phyloP scores from a whole-genome alignment of 2,329 filamentous ascomycete genomes.

The Magnaporthales sp. region DNA sequence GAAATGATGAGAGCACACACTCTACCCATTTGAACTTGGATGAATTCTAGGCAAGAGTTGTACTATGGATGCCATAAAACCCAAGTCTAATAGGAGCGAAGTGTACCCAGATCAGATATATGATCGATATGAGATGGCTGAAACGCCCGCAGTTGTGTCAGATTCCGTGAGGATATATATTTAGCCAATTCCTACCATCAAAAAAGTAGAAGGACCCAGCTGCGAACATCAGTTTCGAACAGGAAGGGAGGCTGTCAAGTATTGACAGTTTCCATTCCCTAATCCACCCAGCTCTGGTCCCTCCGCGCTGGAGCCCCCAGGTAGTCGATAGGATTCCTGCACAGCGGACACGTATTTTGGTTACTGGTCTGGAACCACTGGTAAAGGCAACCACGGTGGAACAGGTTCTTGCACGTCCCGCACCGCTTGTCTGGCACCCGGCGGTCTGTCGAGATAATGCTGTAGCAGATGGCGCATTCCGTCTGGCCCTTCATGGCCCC shows the following conservation, averaged over 20 bases:
- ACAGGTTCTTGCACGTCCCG: constrained; percentile 85
- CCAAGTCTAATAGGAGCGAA: too few species aligned
- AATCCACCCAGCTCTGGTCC: background rate
- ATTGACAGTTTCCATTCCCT: background rate
- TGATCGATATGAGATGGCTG: too few species aligned
- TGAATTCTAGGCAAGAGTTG: too few species aligned
- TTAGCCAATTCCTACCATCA: too few species aligned
- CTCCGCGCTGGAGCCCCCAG: constrained; percentile 10
- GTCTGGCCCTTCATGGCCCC: constrained; percentile 86
- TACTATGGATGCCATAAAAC: too few species aligned
- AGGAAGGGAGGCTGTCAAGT: background rate
- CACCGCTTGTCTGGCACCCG: constrained; percentile 88
- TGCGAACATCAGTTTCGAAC: background rate
- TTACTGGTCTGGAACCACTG: constrained; percentile 97
- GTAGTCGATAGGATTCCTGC: constrained; percentile 76
- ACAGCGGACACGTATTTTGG: constrained; percentile 85
- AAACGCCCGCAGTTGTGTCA: too few species aligned
- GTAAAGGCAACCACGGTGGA: constrained; percentile 84
- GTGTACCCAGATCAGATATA: too few species aligned
- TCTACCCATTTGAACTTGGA: too few species aligned
- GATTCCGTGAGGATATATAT: too few species aligned
- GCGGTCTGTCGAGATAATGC: constrained; percentile 81
- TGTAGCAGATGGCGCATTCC: constrained; percentile 96
- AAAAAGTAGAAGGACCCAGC: background rate
- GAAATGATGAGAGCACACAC: too few species aligned